Evolutionary conservation across 768 basidiomycete genomes (phyloP).

Genomic region (Polyporus arcularius): DNA sequence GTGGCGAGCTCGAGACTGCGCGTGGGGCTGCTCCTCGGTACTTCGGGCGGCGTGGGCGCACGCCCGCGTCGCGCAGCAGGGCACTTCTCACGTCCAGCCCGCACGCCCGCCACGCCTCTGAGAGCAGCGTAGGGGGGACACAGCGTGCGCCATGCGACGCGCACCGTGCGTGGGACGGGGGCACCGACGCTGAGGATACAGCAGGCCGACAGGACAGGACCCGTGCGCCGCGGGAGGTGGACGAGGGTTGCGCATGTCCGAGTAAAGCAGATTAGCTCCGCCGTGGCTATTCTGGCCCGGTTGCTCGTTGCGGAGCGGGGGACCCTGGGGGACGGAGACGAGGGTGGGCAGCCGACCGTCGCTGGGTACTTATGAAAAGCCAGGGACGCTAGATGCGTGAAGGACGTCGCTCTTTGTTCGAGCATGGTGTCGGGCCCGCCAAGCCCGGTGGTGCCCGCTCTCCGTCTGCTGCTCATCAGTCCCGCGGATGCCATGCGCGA

Average conservation of each 20-base stretch:
- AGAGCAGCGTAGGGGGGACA: constrained; percentile 4
- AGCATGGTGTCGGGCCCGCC: background rate
- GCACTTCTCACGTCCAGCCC: constrained; percentile 17
- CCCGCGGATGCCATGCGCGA: background rate
- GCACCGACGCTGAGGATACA: constrained; percentile 1
- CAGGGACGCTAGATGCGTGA: too few species aligned
- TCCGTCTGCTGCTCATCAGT: background rate
- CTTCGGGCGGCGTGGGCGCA: background rate
- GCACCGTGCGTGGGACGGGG: constrained; percentile 6
- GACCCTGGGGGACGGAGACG: background rate
- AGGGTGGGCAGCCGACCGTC: background rate
- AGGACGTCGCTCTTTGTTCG: too few species aligned
- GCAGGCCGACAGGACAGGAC: background rate
- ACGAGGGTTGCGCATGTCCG: background rate
- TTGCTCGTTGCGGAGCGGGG: background rate
- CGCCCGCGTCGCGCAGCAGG: constrained; percentile 17
- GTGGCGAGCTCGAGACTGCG: too few species aligned
- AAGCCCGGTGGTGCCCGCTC: background rate
- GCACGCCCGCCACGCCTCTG: constrained; percentile 17
- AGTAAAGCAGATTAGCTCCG: background rate
- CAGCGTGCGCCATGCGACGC: background rate
- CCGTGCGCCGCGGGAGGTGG: background rate
- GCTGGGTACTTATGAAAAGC: too few species aligned
- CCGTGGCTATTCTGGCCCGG: background rate
- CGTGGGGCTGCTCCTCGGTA: too few species aligned